Evolutionary conservation across 805 yeast genomes (phyloP), one percentile per base, ranked within the genome.

Genomic region (Kazachstania bromeliacearum): DNA sequence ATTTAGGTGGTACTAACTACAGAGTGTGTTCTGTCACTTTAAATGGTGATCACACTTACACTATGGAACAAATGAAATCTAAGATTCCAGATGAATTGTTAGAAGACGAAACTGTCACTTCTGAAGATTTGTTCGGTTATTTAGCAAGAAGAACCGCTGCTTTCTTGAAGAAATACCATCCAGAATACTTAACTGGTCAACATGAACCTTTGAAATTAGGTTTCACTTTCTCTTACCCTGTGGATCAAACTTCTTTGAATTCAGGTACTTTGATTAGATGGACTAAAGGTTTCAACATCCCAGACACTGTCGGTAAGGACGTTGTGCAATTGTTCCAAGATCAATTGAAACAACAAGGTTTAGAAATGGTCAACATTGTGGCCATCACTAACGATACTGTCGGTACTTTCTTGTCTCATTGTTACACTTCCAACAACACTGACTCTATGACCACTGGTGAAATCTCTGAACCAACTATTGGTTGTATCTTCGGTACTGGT

Each of bases 321-420:
- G 81, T 92, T 30, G 89, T 84, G 37, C 66, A 65, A 31, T 60
- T 77, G 33, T 69, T 85, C 42, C 97, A 92, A 60, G 57, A 58
- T 10, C 80, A 83, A 42, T 51, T 89, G 36, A 80, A 85, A 47
- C 51, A 47, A 3, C 66, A 70, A 26, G 67, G 73, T 0, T 63
- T 77, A 32, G 79, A 81, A 5, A 45, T 39, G 40, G 84, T 85
- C 25, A 56, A 62, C 22, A 83, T 88, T 28, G 85, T 80, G 13
- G 97, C 97, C 0, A 70, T 92, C 41, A 94, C 95, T 24, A 89
- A 89, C 60, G 98, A 89, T 57, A 92, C 97, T 2, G 96, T 88
- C 16, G 97, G 97, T 28, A 88, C 96, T 7, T 70, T 87, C 42
- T 67, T 89, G 53, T 79, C 95, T 7, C 77, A 95, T 50, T 80